A percentile compares a stretch with the other conserved stretches of the same genome.
phyloP scores from a whole-genome alignment of 78 protist genomes.

The Dictyostelium brefeldianum region DNA sequence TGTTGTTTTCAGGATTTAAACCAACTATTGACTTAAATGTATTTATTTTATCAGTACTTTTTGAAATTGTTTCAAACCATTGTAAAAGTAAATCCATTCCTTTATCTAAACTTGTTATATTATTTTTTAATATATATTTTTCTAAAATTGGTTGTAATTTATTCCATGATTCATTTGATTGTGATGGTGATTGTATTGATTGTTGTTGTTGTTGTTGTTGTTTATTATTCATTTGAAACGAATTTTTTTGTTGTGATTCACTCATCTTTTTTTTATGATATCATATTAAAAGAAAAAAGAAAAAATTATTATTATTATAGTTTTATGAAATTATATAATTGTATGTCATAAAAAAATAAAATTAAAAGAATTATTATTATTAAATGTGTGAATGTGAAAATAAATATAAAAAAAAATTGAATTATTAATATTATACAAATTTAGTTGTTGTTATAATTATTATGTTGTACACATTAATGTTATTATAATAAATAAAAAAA shows the following conservation, averaged over 20 bases:
- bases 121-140: slow-evolving; percentile 49
- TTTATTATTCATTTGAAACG: slow-evolving; percentile 20
- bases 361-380: not conserved
- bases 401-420: not conserved
- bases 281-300: not conserved
- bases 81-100: slow-evolving; percentile 44
- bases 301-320: not conserved
- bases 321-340: not conserved
- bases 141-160: slow-evolving; percentile 63
- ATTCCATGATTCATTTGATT: slow-evolving; percentile 10
- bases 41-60: slow-evolving; percentile 65
- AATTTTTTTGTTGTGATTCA: slow-evolving; percentile 22
- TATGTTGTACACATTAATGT: no score
- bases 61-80: slow-evolving; percentile 76
- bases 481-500: not conserved
- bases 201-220: not conserved
- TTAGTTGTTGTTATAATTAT: no score
- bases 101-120: slow-evolving; percentile 69
- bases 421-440: not conserved
- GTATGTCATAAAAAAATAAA: not conserved
- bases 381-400: not conserved
- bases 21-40: slow-evolving; percentile 67
- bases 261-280: slow-evolving; percentile 5
- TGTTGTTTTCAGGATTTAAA: slow-evolving; percentile 24
- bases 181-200: not conserved